Evolutionary conservation across 306 rosid species (phyloP).

Genomic region (Casuarina glauca): DNA sequence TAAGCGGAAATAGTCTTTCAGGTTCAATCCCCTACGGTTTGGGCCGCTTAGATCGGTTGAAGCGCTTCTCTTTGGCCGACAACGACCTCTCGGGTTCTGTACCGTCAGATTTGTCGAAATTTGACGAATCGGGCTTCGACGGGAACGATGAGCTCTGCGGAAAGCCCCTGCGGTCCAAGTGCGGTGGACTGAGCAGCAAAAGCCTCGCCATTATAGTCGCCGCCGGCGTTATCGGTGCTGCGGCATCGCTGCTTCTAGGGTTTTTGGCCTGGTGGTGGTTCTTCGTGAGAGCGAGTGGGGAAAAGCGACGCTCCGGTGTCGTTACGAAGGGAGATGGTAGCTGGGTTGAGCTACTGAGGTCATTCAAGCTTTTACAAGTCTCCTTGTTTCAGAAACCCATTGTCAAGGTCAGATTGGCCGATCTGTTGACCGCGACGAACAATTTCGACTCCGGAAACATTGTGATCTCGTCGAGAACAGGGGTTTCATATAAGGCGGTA

Average conservation of each 20-base stretch:
- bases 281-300: constrained; percentile 28
- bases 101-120: constrained; percentile 39
- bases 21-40: constrained; percentile 57
- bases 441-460: constrained; percentile 41
- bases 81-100: constrained; percentile 47
- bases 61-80: constrained; percentile 43
- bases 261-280: constrained; percentile 62
- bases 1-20: constrained; percentile 36
- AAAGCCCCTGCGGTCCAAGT: constrained; percentile 45
- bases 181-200: constrained; percentile 46
- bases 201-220: constrained; percentile 50
- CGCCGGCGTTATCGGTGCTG: constrained; percentile 51
- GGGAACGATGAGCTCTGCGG: constrained; percentile 54
- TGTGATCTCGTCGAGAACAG: constrained; percentile 48
- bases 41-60: constrained; percentile 51
- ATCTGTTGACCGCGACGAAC: constrained; percentile 44
- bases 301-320: constrained; percentile 30
- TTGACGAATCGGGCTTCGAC: constrained; percentile 34
- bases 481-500: constrained; percentile 55
- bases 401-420: constrained; percentile 49
- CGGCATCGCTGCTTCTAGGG: constrained; percentile 46
- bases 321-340: constrained; percentile 27
- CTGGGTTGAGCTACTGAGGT: constrained; percentile 48
- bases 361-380: constrained; percentile 48
- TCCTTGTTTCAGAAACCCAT: constrained; percentile 60